Evolutionary conservation across 108 stramenopile genomes (phyloP).

Genomic region (Fragilaria radians): DNA sequence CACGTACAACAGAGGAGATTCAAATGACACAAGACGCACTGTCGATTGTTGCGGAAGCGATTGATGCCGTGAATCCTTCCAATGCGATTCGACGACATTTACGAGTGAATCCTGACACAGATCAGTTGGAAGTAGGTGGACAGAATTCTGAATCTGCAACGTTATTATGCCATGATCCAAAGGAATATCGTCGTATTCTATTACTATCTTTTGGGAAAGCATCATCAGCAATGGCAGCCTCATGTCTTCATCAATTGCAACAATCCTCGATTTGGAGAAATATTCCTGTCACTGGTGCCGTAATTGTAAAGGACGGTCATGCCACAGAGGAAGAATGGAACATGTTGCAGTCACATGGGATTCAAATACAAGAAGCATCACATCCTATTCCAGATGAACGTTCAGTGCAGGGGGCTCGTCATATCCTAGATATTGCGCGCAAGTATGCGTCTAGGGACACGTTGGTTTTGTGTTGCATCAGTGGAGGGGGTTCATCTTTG

Average conservation of each 20-base stretch:
- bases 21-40: conserved; percentile 55
- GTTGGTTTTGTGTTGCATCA: conserved; percentile 62
- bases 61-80: conserved; percentile 64
- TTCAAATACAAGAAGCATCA: conserved; percentile 47
- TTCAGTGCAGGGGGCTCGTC: conserved; percentile 44
- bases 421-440: conserved; percentile 42
- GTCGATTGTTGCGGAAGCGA: conserved; percentile 52
- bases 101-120: background rate
- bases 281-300: conserved; percentile 28
- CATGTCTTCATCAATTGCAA: conserved; percentile 37
- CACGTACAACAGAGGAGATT: conserved; percentile 38
- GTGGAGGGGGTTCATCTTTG: conserved; percentile 79
- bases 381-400: conserved; percentile 83
- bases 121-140: background rate
- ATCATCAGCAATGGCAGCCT: conserved; percentile 72
- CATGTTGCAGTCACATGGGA: conserved; percentile 23
- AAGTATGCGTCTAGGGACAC: conserved; percentile 20
- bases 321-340: conserved; percentile 51
- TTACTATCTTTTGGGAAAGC: conserved; percentile 79
- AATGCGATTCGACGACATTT: conserved; percentile 40
- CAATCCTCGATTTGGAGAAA: background rate
- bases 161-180: conserved; percentile 17
- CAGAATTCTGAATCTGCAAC: background rate
- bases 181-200: conserved; percentile 54
- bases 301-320: conserved; percentile 84